These are phyloP conservation scores for Fusarium longipes DNA, from an alignment of 2,329 filamentous ascomycete genomes.

Conservation along the genomic window DNA sequence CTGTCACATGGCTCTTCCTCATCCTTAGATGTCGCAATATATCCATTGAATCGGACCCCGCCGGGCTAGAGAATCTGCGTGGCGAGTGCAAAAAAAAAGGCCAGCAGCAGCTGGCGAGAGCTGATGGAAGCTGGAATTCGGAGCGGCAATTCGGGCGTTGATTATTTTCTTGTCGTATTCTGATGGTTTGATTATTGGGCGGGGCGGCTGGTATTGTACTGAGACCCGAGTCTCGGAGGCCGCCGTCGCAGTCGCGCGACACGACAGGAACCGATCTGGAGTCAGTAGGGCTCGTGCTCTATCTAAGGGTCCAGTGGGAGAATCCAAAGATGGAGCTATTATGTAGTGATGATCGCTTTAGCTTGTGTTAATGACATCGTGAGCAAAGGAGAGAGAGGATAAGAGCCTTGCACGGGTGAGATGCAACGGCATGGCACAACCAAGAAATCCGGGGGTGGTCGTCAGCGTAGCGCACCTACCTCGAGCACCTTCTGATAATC, in stretches of 20 bases:
- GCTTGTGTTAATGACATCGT: conserved; percentile 39
- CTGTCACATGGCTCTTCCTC: conserved; percentile 43
- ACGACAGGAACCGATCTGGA: conserved; percentile 23
- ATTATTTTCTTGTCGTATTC: conserved; percentile 29
- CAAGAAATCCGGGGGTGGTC: conserved; percentile 35
- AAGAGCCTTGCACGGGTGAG: conserved; percentile 25
- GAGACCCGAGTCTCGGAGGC: conserved; percentile 38
- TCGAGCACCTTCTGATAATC: conserved; percentile 28
- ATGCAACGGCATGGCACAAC: conserved; percentile 27
- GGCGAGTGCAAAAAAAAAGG: conserved; percentile 13
- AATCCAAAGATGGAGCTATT: conserved; percentile 13
- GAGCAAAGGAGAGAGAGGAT: conserved; percentile 12
- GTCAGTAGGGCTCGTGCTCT: conserved; percentile 37
- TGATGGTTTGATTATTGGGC: conserved; percentile 29
- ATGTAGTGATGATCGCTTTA: conserved; percentile 24
- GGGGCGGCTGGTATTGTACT: conserved; percentile 36
- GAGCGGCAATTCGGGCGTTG: conserved; percentile 21
- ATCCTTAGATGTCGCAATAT: conserved; percentile 30
- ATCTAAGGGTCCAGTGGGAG: conserved; percentile 11
- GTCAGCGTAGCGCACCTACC: conserved; percentile 29
- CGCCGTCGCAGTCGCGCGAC: conserved; percentile 41
- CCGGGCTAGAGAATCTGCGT: conserved; percentile 23
- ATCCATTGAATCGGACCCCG: conserved; percentile 38
- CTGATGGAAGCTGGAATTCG: conserved; percentile 31
- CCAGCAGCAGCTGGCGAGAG: conserved; percentile 41